Evolutionary conservation across 2,329 filamentous ascomycete species (phyloP).

Genomic region (Lasiodiplodia hormozganensis): DNA sequence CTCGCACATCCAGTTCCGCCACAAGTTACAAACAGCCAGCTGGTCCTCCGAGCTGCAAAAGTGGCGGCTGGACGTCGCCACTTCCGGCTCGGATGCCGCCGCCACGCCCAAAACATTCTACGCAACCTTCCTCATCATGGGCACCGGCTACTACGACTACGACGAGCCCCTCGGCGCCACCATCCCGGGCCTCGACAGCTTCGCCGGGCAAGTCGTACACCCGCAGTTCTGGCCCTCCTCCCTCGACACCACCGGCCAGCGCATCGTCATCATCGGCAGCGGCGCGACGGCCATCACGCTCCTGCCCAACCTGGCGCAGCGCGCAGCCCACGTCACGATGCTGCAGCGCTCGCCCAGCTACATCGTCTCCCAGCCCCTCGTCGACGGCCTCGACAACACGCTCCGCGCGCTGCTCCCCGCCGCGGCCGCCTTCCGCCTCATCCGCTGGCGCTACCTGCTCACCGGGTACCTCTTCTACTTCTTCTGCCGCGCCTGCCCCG

Average conservation of each 20-base stretch:
- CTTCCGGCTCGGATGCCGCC: too few species aligned
- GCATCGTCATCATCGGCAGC: slow-evolving; percentile 74
- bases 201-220: slow-evolving; percentile 70
- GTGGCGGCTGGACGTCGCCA: slow-evolving; percentile 50
- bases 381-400: slow-evolving; percentile 45
- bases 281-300: slow-evolving; percentile 83
- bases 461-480: slow-evolving; percentile 55
- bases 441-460: slow-evolving; percentile 61
- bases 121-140: slow-evolving; percentile 63
- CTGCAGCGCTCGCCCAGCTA: slow-evolving; percentile 80
- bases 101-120: slow-evolving; percentile 39
- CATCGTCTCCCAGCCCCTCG: slow-evolving; percentile 60
- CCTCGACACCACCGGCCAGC: slow-evolving; percentile 69
- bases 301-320: slow-evolving; percentile 69
- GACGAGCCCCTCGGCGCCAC: slow-evolving; percentile 60
- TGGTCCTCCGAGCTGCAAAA: slow-evolving; percentile 57
- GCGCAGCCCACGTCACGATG: slow-evolving; percentile 72
- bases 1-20: slow-evolving; percentile 53
- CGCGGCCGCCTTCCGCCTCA: slow-evolving; percentile 54
- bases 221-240: slow-evolving; percentile 79
- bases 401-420: slow-evolving; percentile 56
- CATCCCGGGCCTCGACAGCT: slow-evolving; percentile 72
- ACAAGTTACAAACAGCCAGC: slow-evolving; percentile 49
- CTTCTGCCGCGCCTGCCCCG: slow-evolving; percentile 62
- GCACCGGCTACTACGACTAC: slow-evolving; percentile 77